Base-by-base conservation (phyloP, 495 filamentous ascomycete genomes). In the Clavariopsis aquatica region DNA sequence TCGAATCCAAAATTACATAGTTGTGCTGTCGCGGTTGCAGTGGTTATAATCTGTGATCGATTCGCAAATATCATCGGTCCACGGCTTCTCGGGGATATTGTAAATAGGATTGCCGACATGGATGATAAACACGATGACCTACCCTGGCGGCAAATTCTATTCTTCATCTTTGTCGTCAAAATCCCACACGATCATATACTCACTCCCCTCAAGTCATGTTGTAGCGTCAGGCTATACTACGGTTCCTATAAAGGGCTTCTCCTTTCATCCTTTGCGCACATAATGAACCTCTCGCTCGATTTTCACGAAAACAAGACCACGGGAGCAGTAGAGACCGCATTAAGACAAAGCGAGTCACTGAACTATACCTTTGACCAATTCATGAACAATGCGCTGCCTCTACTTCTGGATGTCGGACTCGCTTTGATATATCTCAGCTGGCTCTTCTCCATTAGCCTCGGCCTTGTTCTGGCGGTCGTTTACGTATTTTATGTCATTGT, bases 271-370 rank as follows among this genome's bases (percentile, higher is more conserved):
- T 92, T 90, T 69, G 82, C 85, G 49, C 88, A 92, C 64, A 80
- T 92, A 26, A 89, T 93, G 83, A 82, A 82, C 53, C 80, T 94
- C 22, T 91, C 88, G 0, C 86, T 85, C 57, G 90, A 93, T 66
- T 93, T 90, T 63, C 90, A 94, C 70, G 86, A 86, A 62, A 82
- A 83, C 58, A 91, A 91, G 75, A 84, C 83, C 55, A 86, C 84
- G 3, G 89, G 84, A 13, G 87, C 91, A 66, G 79, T 92, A 34
- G 84, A 83, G 66, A 79, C 83, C 65, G 84, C 88, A 1, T 83
- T 92, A 31, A 77, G 78, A 31, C 85, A 87, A 65, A 89, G 87
- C 9, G 74, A 80, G 36, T 81, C 83, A 41, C 78, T 93, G 13
- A 82, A 81, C 36, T 80, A 81, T 62, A 78, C 91, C 54, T 74